Evolutionary conservation across 768 basidiomycete genomes (phyloP).

Genomic region (Hirschioporus abietinus): DNA sequence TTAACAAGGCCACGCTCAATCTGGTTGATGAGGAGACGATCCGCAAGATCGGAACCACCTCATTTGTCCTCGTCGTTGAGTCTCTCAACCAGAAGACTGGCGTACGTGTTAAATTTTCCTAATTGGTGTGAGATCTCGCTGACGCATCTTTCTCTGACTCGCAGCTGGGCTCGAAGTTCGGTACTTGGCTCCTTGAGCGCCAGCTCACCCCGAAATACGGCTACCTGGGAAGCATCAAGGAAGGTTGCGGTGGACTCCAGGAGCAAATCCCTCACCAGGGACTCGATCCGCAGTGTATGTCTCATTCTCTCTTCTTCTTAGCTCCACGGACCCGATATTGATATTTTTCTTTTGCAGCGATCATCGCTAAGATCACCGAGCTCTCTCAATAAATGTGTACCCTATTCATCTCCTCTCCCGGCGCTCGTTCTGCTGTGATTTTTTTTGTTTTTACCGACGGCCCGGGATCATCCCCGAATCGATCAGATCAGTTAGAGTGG

Average conservation of each 20-base stretch:
- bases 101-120: slow-evolving; percentile 25
- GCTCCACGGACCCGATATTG: not conserved
- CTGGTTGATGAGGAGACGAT: slow-evolving; percentile 76
- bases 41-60: slow-evolving; percentile 63
- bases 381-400: slow-evolving; percentile 24
- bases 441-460: not conserved
- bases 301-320: not conserved
- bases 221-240: slow-evolving; percentile 76
- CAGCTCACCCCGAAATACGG: slow-evolving; percentile 73
- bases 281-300: slow-evolving; percentile 72
- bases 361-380: slow-evolving; percentile 40
- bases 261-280: slow-evolving; percentile 83
- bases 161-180: slow-evolving; percentile 74
- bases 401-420: not conserved
- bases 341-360: slow-evolving; percentile 26
- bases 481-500: no score
- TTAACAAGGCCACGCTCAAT: slow-evolving; percentile 84
- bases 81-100: slow-evolving; percentile 88
- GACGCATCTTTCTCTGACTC: not conserved
- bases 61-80: slow-evolving; percentile 82
- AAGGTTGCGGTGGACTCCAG: slow-evolving; percentile 71
- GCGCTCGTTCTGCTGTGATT: no score
- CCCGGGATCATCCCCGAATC: not conserved
- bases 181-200: slow-evolving; percentile 84
- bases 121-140: not conserved